Conservation (phyloP, 1,284 basidiomycete species). For the Ceratorhiza oryzae-sativae region DNA sequence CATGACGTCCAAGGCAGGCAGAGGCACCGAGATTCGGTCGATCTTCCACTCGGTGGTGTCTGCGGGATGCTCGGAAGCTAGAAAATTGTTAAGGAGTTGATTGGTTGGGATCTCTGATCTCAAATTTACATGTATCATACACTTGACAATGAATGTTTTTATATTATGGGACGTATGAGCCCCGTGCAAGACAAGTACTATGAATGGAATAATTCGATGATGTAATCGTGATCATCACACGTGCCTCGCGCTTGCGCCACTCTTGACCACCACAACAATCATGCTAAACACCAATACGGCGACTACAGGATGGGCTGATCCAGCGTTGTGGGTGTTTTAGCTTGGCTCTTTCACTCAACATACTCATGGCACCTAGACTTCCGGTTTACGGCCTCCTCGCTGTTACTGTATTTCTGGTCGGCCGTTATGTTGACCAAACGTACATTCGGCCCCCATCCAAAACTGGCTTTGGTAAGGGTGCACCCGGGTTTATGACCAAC, state of each 20-base stretch:
- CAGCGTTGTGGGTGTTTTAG: slow-evolving; percentile 3
- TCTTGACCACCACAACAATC: not conserved
- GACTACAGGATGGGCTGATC: slow-evolving; percentile 1
- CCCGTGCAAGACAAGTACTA: not conserved
- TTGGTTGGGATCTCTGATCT: no score
- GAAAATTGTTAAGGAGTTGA: not conserved
- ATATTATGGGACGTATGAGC: not conserved
- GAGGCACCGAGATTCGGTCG: not conserved
- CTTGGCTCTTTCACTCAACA: not conserved
- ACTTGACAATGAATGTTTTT: no score
- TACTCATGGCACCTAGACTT: not conserved
- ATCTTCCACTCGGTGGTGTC: not conserved
- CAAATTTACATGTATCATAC: no score
- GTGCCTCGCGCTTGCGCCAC: not conserved
- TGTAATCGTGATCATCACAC: not conserved
- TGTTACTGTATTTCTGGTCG: slow-evolving; percentile 16
- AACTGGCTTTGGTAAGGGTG: slow-evolving; percentile 40
- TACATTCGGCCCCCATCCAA: slow-evolving; percentile 39
- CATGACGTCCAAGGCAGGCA: not conserved
- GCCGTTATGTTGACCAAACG: slow-evolving; percentile 35
- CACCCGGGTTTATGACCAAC: slow-evolving; percentile 39
- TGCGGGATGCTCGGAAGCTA: not conserved
- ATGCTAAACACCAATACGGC: slow-evolving; percentile 16
- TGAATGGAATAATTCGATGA: not conserved
- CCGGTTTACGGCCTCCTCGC: slow-evolving; percentile 31